Evolutionary conservation across 257 asterid genomes (phyloP).

Genomic region (Solanum pinnatisectum): DNA sequence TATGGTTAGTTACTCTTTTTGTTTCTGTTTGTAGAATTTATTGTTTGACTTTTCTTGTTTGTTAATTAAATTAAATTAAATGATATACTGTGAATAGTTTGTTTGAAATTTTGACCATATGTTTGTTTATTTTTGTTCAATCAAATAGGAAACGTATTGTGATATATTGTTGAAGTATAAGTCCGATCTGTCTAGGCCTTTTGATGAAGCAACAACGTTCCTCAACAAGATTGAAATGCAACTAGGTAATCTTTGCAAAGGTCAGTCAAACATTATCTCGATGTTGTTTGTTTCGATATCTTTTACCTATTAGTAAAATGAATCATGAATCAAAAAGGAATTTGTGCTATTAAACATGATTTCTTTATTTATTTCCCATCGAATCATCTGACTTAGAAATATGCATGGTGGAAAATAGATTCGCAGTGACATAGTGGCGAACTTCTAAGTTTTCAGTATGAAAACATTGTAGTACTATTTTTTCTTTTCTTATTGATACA

Average conservation of each 20-base stretch:
- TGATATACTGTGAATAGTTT: neutral
- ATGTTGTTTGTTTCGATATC: neutral
- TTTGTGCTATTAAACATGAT: too few relatives aligned
- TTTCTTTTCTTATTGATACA: too few relatives aligned
- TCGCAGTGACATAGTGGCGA: too few relatives aligned
- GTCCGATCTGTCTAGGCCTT: slow-evolving; percentile 69
- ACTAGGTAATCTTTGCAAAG: slow-evolving; percentile 55
- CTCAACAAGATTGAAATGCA: slow-evolving; percentile 60
- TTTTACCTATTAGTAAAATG: neutral
- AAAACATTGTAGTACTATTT: too few relatives aligned
- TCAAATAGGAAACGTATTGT: slow-evolving; percentile 55
- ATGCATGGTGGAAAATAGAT: too few relatives aligned
- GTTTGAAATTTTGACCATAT: neutral
- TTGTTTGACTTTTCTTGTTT: neutral
- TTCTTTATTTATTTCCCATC: too few relatives aligned
- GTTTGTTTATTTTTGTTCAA: neutral
- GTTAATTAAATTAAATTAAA: neutral
- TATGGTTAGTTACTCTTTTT: slow-evolving; percentile 17
- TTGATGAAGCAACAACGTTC: slow-evolving; percentile 76
- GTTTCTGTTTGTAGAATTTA: neutral
- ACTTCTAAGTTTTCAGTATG: too few relatives aligned
- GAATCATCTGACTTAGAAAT: neutral
- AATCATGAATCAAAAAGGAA: too few relatives aligned
- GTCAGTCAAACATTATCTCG: slow-evolving; percentile 7
- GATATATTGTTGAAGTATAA: slow-evolving; percentile 61